Percentiles rank a stretch among this genome's conserved stretches.
phyloP scores from a whole-genome alignment of 306 rosid genomes.

The Boehmeria nivea region DNA sequence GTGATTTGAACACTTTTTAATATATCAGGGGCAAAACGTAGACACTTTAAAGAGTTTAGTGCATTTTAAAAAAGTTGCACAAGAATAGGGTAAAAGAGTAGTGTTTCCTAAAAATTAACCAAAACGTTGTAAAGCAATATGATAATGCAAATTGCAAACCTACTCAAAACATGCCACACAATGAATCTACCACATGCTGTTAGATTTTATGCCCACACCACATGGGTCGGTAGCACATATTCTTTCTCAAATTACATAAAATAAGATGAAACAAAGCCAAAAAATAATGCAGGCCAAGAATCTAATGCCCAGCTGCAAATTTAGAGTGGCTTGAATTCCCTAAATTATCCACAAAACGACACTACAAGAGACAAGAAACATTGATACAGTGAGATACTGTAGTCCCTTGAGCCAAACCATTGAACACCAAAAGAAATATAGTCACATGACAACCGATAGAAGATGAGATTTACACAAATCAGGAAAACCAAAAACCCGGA shows the following conservation, averaged over 20 bases:
- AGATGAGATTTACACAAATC: background rate
- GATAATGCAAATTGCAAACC: conserved; percentile 8
- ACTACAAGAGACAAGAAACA: conserved; percentile 23
- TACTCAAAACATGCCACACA: conserved; percentile 14
- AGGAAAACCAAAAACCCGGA: conserved; percentile 2
- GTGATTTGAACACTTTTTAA: too few species aligned
- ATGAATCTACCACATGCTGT: conserved; percentile 18
- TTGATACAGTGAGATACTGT: conserved; percentile 41
- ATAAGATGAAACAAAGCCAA: background rate
- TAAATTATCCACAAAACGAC: conserved; percentile 14
- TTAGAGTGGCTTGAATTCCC: conserved; percentile 18
- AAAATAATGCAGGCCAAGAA: conserved; percentile 14
- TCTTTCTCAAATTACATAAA: background rate
- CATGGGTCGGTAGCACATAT: conserved; percentile 9
- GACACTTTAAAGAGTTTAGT: too few species aligned
- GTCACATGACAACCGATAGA: conserved; percentile 25
- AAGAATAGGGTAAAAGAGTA: too few species aligned
- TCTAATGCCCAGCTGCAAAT: conserved; percentile 1
- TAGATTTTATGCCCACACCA: conserved; percentile 14
- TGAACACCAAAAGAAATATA: conserved; percentile 22
- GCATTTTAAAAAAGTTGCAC: too few species aligned
- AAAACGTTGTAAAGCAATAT: conserved; percentile 5
- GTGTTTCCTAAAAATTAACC: conserved; percentile 13
- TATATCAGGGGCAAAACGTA: too few species aligned
- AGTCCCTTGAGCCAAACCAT: conserved; percentile 12